phyloP scores from a whole-genome alignment of 2,329 filamentous ascomycete genomes.

The Phyllosticta ampelicida region DNA sequence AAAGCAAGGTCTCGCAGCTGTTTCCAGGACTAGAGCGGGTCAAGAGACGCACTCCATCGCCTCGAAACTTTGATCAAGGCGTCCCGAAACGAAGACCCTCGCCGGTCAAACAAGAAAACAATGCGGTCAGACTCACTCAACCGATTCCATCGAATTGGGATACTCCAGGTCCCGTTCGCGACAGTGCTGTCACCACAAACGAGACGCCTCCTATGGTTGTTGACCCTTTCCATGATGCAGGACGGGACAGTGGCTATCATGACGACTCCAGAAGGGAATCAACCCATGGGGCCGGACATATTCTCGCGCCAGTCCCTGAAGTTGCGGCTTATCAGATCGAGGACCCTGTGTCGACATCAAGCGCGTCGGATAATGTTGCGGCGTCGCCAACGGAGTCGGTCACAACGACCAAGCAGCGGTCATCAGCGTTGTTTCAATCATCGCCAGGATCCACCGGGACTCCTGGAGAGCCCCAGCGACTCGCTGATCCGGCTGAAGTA shows the following conservation, averaged over 20 bases:
- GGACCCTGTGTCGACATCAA: not conserved
- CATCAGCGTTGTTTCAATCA: slow-evolving; percentile 26
- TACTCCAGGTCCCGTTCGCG: slow-evolving; percentile 20
- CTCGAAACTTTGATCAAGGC: slow-evolving; percentile 2
- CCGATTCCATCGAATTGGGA: not conserved
- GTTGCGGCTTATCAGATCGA: not conserved
- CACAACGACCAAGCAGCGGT: slow-evolving; percentile 23
- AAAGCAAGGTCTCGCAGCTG: slow-evolving; percentile 9
- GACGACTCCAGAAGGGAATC: slow-evolving; percentile 11
- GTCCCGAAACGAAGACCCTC: not conserved
- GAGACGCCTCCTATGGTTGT: slow-evolving; percentile 31
- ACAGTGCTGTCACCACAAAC: slow-evolving; percentile 35
- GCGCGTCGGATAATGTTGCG: not conserved
- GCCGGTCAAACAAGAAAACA: not conserved
- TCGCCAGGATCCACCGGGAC: slow-evolving; percentile 19
- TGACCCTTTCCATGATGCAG: slow-evolving; percentile 18
- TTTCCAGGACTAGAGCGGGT: slow-evolving; percentile 14
- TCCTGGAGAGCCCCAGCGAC: slow-evolving; percentile 9
- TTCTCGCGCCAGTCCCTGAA: not conserved
- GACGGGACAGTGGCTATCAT: slow-evolving; percentile 36
- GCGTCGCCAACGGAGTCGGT: slow-evolving; percentile 18
- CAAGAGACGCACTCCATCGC: slow-evolving; percentile 26
- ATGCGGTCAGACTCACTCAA: not conserved
- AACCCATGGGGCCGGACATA: not conserved
- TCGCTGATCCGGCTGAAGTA: not conserved